phyloP scores from a whole-genome alignment of 768 basidiomycete species.

The Leccinum broughii region DNA sequence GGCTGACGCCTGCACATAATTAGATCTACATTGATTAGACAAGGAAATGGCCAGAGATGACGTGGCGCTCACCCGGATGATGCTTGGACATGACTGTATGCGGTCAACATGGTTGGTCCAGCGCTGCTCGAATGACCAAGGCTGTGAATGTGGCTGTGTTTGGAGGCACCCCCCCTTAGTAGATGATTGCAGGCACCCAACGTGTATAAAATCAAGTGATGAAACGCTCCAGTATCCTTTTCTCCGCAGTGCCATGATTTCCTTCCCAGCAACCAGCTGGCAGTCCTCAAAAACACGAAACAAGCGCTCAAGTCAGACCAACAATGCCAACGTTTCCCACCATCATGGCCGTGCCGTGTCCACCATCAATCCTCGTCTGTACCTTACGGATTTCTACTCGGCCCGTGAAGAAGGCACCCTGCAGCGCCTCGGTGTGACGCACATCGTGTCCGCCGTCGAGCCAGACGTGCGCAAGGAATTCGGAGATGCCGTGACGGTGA shows the following conservation, averaged over 20 bases:
- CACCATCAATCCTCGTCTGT: conserved; percentile 50
- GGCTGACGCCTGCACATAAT: conserved; percentile 99
- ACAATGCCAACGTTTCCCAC: background rate
- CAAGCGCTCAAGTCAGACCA: conserved; percentile 12
- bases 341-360: conserved; percentile 25
- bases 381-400: conserved; percentile 61
- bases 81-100: conserved; percentile 76
- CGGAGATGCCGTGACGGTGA: conserved; percentile 36
- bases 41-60: background rate
- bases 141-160: conserved; percentile 23
- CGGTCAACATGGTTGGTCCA: background rate
- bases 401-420: conserved; percentile 52
- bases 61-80: conserved; percentile 63
- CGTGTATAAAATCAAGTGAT: conserved; percentile 7
- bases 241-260: conserved; percentile 25
- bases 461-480: conserved; percentile 29
- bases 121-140: background rate
- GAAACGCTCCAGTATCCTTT: conserved; percentile 1
- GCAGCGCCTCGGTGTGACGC: conserved; percentile 64
- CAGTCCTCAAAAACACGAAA: conserved; percentile 26
- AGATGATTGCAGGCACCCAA: background rate
- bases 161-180: background rate
- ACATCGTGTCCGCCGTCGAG: conserved; percentile 69
- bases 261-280: conserved; percentile 34
- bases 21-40: conserved; percentile 60